Base-by-base conservation (phyloP, 352 stramenopile genomes). In the Pythium aphanidermatum region DNA sequence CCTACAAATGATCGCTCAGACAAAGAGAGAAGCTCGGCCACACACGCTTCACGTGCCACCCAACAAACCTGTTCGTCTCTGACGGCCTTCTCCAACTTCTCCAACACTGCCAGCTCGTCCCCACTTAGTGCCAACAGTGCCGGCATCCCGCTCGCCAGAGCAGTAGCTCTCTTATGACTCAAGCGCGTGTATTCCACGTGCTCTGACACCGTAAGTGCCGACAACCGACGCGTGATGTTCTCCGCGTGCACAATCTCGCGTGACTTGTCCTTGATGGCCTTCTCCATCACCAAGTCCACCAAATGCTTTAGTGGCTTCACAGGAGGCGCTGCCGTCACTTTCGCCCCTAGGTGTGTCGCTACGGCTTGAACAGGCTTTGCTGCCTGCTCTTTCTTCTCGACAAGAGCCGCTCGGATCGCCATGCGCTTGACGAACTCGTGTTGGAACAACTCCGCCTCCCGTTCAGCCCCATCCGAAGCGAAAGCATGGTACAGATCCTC, bases 141-240 rank as follows among this genome's bases (percentile, higher is more conserved):
- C 1, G 72, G 74, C 11, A 90, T 49, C n/a, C 74, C 77, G 1
- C 51, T 58, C 39, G 65, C 60, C 43, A 75, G 60, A 2, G 68
- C 72, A 4, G 64, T 29, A 3, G 59, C 57, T 0, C 68, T 40
- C 45, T 80, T 84, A 31, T 61, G 65, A 41, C 71, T 46, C 26
- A 89, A 38, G 19, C 38, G 29, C 31, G 80, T 57, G 49, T 78
- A 89, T 29, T 51, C 51, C 19, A 74, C 55, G 41, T 90, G 78
- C 32, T 87, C 49, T 2, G 30, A 33, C 25, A 87, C 56, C 0
- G 69, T 49, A 14, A 90, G 51, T 2, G 58, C 36, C 3, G 78
- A 90, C 1, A 85, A 24, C 7, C 78, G 58, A 27, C 69, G 69
- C 1, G 55, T 46, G 0, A 55, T 51, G 30, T 86, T 85, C 17